phyloP scores from a whole-genome alignment of 192 early-diverging fungal species.

The Dimargaris cristalligena region DNA sequence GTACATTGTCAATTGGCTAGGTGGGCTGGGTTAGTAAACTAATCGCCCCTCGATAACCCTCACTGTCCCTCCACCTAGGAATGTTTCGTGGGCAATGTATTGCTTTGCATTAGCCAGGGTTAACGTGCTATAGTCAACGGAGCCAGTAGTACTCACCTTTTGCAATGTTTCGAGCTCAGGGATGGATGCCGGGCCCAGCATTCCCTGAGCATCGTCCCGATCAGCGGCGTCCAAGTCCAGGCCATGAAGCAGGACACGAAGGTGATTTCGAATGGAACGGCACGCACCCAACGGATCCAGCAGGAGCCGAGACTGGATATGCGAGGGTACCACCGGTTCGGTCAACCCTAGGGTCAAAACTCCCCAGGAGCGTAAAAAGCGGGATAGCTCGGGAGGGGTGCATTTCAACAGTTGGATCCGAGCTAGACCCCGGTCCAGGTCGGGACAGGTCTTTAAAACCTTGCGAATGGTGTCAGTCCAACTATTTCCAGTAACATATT shows the following conservation, averaged over 20 bases:
- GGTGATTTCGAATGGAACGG: not conserved
- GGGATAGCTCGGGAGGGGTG: slow-evolving; percentile 38
- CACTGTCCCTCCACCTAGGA: no score
- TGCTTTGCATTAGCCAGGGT: no score
- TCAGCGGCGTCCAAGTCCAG: not conserved
- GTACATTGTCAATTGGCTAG: no score
- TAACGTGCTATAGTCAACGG: no score
- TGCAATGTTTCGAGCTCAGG: no score
- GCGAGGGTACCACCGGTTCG: not conserved
- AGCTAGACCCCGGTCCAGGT: slow-evolving; percentile 46
- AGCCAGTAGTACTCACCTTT: no score
- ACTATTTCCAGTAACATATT: no score
- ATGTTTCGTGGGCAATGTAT: no score
- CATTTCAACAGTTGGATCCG: slow-evolving; percentile 44
- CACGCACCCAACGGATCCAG: not conserved
- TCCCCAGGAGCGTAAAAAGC: not conserved
- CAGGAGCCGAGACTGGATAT: not conserved
- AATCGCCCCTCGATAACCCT: no score
- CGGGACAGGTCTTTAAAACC: slow-evolving; percentile 33
- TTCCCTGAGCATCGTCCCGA: not conserved
- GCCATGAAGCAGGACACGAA: not conserved
- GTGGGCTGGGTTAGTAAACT: no score
- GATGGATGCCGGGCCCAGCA: no score
- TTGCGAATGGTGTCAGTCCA: no score
- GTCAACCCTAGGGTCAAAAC: not conserved